Percentiles rank a stretch among this genome's conserved stretches.
These are phyloP conservation scores for Haberlea rhodopensis DNA, from an alignment of 257 asterid species.

Conservation along the genomic window DNA sequence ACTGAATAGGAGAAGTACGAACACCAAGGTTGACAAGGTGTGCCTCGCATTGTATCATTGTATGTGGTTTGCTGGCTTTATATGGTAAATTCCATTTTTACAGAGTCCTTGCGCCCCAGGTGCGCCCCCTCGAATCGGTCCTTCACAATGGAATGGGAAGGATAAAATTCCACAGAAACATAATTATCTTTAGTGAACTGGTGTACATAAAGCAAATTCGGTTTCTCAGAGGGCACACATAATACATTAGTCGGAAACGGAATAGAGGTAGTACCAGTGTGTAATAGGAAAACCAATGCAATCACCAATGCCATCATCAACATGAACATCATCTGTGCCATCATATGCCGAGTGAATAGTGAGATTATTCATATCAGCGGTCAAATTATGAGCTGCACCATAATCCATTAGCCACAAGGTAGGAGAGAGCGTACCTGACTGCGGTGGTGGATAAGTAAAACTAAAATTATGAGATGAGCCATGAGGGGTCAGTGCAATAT, in stretches of 20 bases:
- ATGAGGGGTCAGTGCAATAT: too few relatives aligned
- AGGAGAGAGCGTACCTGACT: too few relatives aligned
- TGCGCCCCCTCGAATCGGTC: neutral
- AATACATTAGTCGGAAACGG: neutral
- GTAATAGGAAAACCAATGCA: neutral
- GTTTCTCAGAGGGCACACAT: neutral
- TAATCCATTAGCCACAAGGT: conserved; percentile 12
- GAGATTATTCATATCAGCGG: neutral
- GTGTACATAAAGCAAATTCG: neutral
- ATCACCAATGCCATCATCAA: neutral
- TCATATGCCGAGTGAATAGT: conserved; percentile 3
- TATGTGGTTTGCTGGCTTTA: neutral
- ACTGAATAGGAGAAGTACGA: neutral
- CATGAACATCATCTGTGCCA: neutral
- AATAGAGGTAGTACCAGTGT: neutral
- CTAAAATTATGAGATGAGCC: too few relatives aligned
- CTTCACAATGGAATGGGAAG: neutral
- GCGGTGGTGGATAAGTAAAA: too few relatives aligned
- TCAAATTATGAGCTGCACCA: conserved; percentile 4
- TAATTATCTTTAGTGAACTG: neutral
- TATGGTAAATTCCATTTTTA: neutral
- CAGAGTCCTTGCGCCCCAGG: neutral
- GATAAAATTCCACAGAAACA: neutral
- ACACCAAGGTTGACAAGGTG: neutral
- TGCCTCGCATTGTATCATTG: neutral